A percentile compares a stretch with the other conserved stretches of the same genome.
phyloP scores from a whole-genome alignment of 2,329 filamentous ascomycete species.

The Ceratocystis variospora region DNA sequence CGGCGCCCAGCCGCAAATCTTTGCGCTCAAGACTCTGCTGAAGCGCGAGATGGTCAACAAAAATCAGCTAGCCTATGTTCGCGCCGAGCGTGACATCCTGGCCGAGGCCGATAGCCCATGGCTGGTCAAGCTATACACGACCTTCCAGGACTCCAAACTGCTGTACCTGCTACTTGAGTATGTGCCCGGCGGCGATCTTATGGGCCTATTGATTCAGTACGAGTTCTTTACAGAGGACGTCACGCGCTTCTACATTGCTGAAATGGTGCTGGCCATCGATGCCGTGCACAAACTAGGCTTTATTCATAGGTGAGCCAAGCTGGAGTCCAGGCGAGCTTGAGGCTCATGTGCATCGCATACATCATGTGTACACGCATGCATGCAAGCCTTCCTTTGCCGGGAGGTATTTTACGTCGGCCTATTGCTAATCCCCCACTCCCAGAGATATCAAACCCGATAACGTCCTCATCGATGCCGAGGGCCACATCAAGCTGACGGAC shows the following conservation, averaged over 20 bases:
- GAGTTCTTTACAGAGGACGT: conserved; percentile 73
- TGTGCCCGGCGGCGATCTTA: conserved; percentile 64
- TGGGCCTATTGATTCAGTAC: conserved; percentile 78
- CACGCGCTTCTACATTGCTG: conserved; percentile 72
- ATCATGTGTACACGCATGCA: too few species aligned
- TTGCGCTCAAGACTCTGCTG: conserved; percentile 64
- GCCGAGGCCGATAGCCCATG: conserved; percentile 69
- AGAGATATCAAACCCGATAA: conserved; percentile 98
- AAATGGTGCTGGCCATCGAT: conserved; percentile 67
- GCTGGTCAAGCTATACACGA: conserved; percentile 68
- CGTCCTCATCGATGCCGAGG: conserved; percentile 85
- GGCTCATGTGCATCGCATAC: too few species aligned
- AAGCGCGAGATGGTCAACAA: conserved; percentile 76
- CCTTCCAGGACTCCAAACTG: conserved; percentile 63
- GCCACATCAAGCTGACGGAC: conserved; percentile 96
- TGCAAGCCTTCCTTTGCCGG: too few species aligned
- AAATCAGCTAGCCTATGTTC: conserved; percentile 64
- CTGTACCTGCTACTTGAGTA: conserved; percentile 75
- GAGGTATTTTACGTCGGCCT: too few species aligned
- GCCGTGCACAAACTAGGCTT: conserved; percentile 69
- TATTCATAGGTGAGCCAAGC: conserved; percentile 55
- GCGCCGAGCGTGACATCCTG: conserved; percentile 64
- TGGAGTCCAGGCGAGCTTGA: not conserved
- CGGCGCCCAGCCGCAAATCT: conserved; percentile 56
- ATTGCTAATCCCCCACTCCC: not conserved